A percentile compares a stretch with the other conserved stretches of the same genome.
phyloP scores from a whole-genome alignment of 2,329 filamentous ascomycete genomes.

The Talaromyces verruculosus region DNA sequence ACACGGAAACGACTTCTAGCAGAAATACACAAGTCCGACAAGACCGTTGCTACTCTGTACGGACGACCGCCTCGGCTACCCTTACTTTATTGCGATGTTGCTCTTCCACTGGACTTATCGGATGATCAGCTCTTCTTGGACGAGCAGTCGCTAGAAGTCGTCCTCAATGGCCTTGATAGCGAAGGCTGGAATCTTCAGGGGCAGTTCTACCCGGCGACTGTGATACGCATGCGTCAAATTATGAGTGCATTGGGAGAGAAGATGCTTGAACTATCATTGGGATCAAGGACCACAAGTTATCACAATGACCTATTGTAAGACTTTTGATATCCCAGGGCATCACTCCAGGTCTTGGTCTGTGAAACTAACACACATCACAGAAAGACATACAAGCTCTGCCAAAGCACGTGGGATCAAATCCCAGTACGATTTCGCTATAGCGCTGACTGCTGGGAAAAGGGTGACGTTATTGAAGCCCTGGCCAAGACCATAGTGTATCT shows the following conservation, averaged over 20 bases:
- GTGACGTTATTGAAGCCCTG: conserved; percentile 13
- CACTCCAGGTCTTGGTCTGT: not conserved
- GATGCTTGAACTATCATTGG: conserved; percentile 26
- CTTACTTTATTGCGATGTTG: conserved; percentile 30
- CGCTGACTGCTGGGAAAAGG: conserved; percentile 23
- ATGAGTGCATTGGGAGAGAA: conserved; percentile 26
- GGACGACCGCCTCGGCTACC: conserved; percentile 32
- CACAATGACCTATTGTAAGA: conserved; percentile 18
- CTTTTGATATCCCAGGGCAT: not conserved
- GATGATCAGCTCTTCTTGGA: conserved; percentile 28
- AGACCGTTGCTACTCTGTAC: conserved; percentile 30
- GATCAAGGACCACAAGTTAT: conserved; percentile 13
- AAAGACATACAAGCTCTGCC: conserved; percentile 23
- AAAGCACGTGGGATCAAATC: conserved; percentile 25
- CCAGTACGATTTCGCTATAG: conserved; percentile 26
- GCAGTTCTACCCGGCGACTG: conserved; percentile 25
- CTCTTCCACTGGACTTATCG: conserved; percentile 30
- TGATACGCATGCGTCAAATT: conserved; percentile 26
- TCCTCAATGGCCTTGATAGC: conserved; percentile 22
- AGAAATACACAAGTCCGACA: conserved; percentile 29
- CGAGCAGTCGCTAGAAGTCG: conserved; percentile 14
- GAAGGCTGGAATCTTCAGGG: conserved; percentile 27
- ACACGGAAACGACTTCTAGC: conserved; percentile 31
- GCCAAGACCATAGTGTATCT: conserved; percentile 25
- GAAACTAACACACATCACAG: conserved; percentile 5